Percentiles rank a stretch among this genome's conserved stretches.
These are phyloP conservation scores for Rhodotorula sp. DNA, from an alignment of 1,284 basidiomycete genomes.

Conservation along the genomic window DNA sequence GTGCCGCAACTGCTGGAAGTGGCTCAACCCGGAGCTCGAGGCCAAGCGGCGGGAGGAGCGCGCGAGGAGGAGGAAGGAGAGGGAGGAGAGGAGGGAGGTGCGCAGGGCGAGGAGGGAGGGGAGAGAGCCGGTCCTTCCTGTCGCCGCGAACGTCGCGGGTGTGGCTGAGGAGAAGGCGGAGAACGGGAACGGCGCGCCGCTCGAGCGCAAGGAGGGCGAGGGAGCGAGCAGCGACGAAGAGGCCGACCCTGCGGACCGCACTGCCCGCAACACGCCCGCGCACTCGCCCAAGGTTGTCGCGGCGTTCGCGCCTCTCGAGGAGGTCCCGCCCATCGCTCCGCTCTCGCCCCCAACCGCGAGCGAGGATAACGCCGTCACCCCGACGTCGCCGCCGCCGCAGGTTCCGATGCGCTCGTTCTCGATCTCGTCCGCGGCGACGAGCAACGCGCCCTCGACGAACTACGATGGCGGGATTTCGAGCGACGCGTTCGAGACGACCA, in stretches of 20 bases:
- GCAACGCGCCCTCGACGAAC: slow-evolving; percentile 12
- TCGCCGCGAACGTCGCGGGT: too few species aligned
- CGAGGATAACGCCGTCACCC: neutral
- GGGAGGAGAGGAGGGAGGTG: slow-evolving; percentile 4
- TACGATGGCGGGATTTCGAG: slow-evolving; percentile 24
- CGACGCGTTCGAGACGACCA: slow-evolving; percentile 27
- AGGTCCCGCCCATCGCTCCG: slow-evolving; percentile 15
- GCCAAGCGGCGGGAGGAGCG: slow-evolving; percentile 43
- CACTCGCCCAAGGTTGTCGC: slow-evolving; percentile 2
- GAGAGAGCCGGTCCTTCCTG: neutral
- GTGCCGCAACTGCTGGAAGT: slow-evolving; percentile 89
- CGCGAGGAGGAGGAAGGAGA: slow-evolving; percentile 13
- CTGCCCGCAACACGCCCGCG: slow-evolving; percentile 30
- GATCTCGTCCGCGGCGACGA: slow-evolving; percentile 26
- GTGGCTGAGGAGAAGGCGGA: neutral
- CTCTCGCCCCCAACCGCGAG: neutral
- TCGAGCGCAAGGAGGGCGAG: neutral
- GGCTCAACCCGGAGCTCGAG: slow-evolving; percentile 44
- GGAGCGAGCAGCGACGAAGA: slow-evolving; percentile 2
- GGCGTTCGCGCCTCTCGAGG: neutral
- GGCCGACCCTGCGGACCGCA: slow-evolving; percentile 14
- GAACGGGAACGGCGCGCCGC: neutral
- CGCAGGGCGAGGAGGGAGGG: neutral
- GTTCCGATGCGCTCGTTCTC: slow-evolving; percentile 3
- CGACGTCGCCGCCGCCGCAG: neutral